A percentile compares a stretch with the other conserved stretches of the same genome.
Conservation (phyloP, 2,329 filamentous ascomycete genomes). For the Cercospora sesami region DNA sequence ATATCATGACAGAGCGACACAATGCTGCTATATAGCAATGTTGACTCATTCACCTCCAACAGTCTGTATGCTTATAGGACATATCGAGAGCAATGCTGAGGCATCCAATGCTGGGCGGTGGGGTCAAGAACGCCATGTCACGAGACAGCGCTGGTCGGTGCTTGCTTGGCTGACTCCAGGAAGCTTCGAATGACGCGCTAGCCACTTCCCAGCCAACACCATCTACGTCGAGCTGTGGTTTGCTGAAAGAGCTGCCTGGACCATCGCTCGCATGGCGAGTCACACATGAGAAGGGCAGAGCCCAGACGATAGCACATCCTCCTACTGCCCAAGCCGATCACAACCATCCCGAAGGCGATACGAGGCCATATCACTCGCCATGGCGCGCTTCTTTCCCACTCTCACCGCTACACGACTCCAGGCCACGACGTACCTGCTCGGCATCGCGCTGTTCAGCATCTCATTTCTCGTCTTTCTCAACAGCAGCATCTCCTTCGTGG, state of each 20-base stretch:
- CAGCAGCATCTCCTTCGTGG: conserved; percentile 78
- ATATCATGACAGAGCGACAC: background rate
- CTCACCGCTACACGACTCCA: conserved; percentile 60
- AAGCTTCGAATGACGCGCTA: conserved; percentile 8
- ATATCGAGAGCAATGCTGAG: conserved; percentile 9
- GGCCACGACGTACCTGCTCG: conserved; percentile 71
- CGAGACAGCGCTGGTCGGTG: background rate
- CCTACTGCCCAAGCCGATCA: background rate
- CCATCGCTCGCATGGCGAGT: conserved; percentile 5
- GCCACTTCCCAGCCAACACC: conserved; percentile 4
- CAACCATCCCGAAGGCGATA: background rate
- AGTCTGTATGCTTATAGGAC: background rate
- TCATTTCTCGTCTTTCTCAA: conserved; percentile 89
- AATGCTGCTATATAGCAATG: background rate
- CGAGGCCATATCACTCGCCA: conserved; percentile 13
- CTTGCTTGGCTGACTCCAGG: background rate
- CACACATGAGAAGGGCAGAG: background rate
- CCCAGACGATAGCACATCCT: background rate
- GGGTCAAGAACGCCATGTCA: background rate
- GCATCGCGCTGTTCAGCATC: conserved; percentile 82
- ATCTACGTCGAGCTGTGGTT: background rate
- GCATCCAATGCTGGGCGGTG: background rate
- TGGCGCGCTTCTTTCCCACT: conserved; percentile 36
- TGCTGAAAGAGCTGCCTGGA: conserved; percentile 1
- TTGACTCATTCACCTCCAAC: background rate